These are phyloP conservation scores for Uronychia setigera DNA, from an alignment of 73 alveolate genomes.

Conservation along the genomic window DNA sequence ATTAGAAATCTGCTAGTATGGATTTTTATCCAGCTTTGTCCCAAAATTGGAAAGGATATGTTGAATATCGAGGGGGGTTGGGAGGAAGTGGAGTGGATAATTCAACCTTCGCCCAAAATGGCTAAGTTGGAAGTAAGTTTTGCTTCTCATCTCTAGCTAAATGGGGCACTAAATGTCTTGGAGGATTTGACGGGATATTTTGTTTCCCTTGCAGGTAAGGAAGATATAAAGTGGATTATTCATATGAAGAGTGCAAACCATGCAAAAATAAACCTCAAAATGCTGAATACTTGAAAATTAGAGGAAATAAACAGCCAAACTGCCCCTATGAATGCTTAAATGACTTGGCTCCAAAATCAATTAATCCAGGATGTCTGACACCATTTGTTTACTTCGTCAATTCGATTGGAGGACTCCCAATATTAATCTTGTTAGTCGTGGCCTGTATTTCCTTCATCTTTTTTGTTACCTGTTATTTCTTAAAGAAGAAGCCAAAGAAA, in stretches of 20 bases:
- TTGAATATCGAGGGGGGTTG: background rate
- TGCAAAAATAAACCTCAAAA: slow-evolving; percentile 14
- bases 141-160: background rate
- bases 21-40: background rate
- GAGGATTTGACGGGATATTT: slow-evolving; percentile 19
- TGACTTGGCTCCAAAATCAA: background rate
- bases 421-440: background rate
- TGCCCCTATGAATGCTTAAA: slow-evolving; percentile 12
- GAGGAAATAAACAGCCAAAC: background rate
- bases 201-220: slow-evolving; percentile 21
- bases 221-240: slow-evolving; percentile 12
- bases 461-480: background rate
- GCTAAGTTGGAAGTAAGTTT: background rate
- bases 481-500: background rate
- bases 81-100: too few relatives aligned
- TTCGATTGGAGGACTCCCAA: slow-evolving; percentile 16
- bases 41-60: background rate
- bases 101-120: background rate
- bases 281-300: background rate
- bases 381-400: slow-evolving; percentile 13
- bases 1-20: background rate
- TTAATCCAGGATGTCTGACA: slow-evolving; percentile 25
- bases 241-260: slow-evolving; percentile 4
- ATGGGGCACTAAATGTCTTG: slow-evolving; percentile 23
- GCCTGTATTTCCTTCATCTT: background rate